A percentile compares a stretch with the other conserved stretches of the same genome.
phyloP scores from a whole-genome alignment of 228 moss, liverwort and hornwort genomes.

The Sphagnum fallax region DNA sequence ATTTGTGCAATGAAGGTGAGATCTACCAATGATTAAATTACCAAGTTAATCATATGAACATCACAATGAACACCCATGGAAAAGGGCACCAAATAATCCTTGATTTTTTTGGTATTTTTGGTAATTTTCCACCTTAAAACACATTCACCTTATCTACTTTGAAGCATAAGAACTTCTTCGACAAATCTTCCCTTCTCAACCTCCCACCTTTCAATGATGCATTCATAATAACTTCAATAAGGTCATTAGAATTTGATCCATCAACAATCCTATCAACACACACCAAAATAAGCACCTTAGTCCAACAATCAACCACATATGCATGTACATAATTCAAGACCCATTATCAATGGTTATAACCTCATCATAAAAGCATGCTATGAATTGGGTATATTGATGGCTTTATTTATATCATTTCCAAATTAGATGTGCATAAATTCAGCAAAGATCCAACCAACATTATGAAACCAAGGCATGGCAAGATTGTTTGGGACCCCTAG shows the following conservation, averaged over 20 bases:
- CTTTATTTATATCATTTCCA: background rate
- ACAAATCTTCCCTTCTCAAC: no score
- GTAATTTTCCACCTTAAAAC: background rate
- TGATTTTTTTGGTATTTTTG: background rate
- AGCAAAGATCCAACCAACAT: background rate
- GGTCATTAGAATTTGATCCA: background rate
- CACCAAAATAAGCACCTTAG: background rate
- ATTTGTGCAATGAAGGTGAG: background rate
- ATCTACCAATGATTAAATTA: background rate
- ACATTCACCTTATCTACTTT: background rate
- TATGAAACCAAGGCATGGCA: background rate
- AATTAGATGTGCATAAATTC: background rate
- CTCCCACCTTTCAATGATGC: no score
- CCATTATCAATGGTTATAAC: background rate
- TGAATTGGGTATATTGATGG: background rate
- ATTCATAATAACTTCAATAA: no score
- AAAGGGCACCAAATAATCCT: background rate
- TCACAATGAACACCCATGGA: background rate
- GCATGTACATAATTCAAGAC: background rate
- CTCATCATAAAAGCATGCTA: background rate
- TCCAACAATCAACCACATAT: background rate
- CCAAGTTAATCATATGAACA: background rate
- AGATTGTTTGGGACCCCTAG: no score
- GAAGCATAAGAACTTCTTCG: background rate
- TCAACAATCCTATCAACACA: background rate